Base-by-base conservation (phyloP, 371 early-diverging fungal genomes). In the Nosema granulosis region DNA sequence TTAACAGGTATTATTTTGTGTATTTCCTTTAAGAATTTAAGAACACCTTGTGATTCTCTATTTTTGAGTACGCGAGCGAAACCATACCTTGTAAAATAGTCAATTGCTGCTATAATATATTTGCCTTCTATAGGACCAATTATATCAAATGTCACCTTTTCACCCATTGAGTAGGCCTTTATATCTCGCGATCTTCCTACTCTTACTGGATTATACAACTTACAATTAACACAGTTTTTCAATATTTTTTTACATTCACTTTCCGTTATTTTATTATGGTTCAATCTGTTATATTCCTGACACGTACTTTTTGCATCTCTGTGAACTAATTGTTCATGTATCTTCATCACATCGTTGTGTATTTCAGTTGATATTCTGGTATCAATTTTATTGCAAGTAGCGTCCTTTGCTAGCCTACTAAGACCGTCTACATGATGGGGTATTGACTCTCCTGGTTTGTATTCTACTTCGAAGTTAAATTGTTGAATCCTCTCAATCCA, bases 401-500 rank as follows among this genome's bases (percentile, higher is more conserved):
- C 43, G 9, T 43, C 43, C 6, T 43, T 9, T 9, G 16, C 6
- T 9, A 56, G 31, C 35, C 78, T 57, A 68, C 79, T 78, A 26
- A 78, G 34, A 18, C 71, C 51, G 43, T 78, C 79, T 57, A 74
- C 43, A 43, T 43, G n/a, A 43, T 43, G n/a, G 18, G 13, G 18
- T 26, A 70, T 62, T 6, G 38, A 24, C 63, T 52, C 22, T 38
- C 66, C 66, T 29, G 38, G 24, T 26, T 28, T 78, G 50, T 80
- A 81, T 61, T 32, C 28, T 29, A 72, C 49, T 56, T 22, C 31
- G 20, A 81, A 71, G 62, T 61, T 38, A 56, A 22, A 77, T 9
- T 32, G 16, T 32, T 69, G 52, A 24, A 80, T 22, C 51, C 58
- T 59, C 34, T 74, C 62, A 13, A 61, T 49, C 76, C 75, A 75